Evolutionary conservation across 2,329 filamentous ascomycete species (phyloP).

Genomic region (Apiospora phragmitis): DNA sequence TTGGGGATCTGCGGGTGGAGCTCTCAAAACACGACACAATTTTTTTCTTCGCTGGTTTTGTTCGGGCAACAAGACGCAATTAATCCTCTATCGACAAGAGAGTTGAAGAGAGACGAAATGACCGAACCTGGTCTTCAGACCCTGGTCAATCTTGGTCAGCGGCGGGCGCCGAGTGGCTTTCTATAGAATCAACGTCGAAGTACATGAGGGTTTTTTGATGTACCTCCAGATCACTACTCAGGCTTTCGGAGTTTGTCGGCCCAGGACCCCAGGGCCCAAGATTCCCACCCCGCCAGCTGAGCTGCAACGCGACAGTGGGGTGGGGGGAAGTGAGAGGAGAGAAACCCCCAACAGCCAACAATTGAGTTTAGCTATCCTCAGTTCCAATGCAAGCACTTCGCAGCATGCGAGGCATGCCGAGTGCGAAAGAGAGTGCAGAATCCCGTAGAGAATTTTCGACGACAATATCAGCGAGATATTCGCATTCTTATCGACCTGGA

Average conservation of each 20-base stretch:
- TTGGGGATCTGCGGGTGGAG: constrained; percentile 44
- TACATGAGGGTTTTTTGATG: background rate
- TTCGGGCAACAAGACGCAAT: background rate
- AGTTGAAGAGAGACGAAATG: background rate
- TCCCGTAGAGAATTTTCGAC: background rate
- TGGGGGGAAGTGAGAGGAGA: background rate
- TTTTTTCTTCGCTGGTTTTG: background rate
- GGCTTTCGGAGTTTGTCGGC: background rate
- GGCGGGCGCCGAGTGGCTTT: background rate
- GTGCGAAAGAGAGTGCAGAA: background rate
- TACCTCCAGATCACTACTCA: background rate
- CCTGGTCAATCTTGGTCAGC: constrained; percentile 1
- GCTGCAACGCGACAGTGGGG: constrained; percentile 2
- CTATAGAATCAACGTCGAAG: background rate
- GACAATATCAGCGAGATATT: background rate
- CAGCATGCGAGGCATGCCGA: background rate
- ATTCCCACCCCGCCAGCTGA: background rate
- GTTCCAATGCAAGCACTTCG: background rate
- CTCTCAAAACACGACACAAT: constrained; percentile 4
- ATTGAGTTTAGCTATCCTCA: constrained; percentile 14
- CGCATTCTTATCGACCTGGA: background rate
- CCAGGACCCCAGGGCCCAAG: background rate
- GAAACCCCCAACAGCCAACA: constrained; percentile 17
- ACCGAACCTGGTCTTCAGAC: background rate
- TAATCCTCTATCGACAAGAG: background rate